Evolutionary conservation across 441 rosid species (phyloP).

Genomic region (Adansonia gregorii): DNA sequence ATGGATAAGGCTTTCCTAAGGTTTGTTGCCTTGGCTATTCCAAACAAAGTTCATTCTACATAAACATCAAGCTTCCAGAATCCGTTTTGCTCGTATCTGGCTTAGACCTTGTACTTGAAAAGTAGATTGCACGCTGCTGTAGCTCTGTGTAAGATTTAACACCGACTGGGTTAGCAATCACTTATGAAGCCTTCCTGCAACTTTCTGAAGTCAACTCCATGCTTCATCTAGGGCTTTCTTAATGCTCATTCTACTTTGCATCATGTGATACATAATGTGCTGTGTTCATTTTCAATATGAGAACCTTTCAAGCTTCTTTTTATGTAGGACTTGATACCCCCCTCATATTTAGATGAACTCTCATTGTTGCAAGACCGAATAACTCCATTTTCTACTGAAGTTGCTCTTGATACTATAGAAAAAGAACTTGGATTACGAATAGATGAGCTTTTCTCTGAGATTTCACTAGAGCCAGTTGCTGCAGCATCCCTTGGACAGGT

Average conservation of each 20-base stretch:
- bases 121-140: not conserved
- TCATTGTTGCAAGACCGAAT: slow-evolving; percentile 87
- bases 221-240: not conserved
- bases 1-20: slow-evolving; percentile 4
- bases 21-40: slow-evolving; percentile 19
- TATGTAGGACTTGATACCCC: slow-evolving; percentile 82
- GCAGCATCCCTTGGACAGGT: slow-evolving; percentile 99
- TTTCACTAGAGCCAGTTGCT: slow-evolving; percentile 87
- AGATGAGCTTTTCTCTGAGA: slow-evolving; percentile 78
- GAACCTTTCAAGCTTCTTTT: not conserved
- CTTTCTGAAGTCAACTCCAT: not conserved
- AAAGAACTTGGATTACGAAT: slow-evolving; percentile 74
- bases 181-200: not conserved
- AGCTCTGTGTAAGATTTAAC: not conserved
- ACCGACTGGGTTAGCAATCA: not conserved
- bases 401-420: slow-evolving; percentile 77
- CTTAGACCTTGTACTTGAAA: slow-evolving; percentile 9
- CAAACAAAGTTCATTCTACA: not conserved
- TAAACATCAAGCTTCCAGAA: slow-evolving; percentile 7
- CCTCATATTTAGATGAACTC: slow-evolving; percentile 81
- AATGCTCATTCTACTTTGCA: not conserved
- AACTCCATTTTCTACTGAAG: slow-evolving; percentile 80
- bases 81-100: not conserved
- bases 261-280: not conserved
- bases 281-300: not conserved